A percentile compares a stretch with the other conserved stretches of the same genome.
Evolutionary conservation across 1,284 basidiomycete genomes (phyloP).

Genomic region (Chalciporus sp.): DNA sequence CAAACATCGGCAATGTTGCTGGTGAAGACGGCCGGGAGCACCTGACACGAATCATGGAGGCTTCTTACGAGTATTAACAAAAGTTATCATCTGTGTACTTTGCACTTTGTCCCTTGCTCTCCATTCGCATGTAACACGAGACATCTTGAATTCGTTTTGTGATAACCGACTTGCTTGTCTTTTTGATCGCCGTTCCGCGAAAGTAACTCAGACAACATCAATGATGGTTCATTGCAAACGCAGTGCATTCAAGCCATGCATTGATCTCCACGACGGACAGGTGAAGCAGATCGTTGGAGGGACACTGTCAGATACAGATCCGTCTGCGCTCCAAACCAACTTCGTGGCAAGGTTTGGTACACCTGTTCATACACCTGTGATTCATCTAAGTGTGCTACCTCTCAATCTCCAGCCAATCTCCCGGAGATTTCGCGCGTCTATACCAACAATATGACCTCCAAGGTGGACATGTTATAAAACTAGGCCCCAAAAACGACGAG

Average conservation of each 20-base stretch:
- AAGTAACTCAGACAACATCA: constrained; percentile 3
- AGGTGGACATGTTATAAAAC: constrained; percentile 97
- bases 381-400: neutral
- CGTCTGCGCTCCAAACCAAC: constrained; percentile 80
- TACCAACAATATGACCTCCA: constrained; percentile 72
- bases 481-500: constrained; percentile 87
- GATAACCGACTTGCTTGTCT: neutral
- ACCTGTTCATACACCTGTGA: neutral
- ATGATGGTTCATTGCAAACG: constrained; percentile 21
- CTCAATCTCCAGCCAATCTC: constrained; percentile 63
- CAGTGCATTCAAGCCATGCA: constrained; percentile 86
- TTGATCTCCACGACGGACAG: constrained; percentile 92
- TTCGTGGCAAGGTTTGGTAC: constrained; percentile 83
- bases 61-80: constrained; percentile 73
- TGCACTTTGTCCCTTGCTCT: constrained; percentile 10
- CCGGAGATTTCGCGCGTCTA: constrained; percentile 80
- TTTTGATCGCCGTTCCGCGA: neutral
- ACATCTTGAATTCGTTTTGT: neutral
- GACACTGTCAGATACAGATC: constrained; percentile 73
- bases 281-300: constrained; percentile 99
- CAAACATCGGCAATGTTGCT: constrained; percentile 78
- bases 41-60: constrained; percentile 75
- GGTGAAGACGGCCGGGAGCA: constrained; percentile 81
- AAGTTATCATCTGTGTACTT: constrained; percentile 5
- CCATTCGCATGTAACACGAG: constrained; percentile 1